Base-by-base conservation (phyloP, 2,329 filamentous ascomycete species). In the Phaeosphaeria sp. region DNA sequence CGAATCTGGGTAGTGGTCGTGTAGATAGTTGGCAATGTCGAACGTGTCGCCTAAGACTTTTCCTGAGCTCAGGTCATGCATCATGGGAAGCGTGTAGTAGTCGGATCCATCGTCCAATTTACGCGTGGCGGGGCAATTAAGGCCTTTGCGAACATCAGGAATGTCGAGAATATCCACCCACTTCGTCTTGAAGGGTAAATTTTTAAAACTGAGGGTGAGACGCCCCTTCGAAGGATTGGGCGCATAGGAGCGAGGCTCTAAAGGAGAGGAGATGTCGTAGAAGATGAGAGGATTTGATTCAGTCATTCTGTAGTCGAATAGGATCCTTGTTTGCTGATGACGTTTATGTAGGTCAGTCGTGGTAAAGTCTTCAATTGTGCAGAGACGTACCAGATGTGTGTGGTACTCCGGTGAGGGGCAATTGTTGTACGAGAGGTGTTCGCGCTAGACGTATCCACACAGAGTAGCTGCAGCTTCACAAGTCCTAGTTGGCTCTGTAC, bases 1-100 rank as follows among this genome's bases (percentile, higher is more conserved):
- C 0, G 79, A 70, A 27, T 72, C 56, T 0, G 85, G 84, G 54
- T 84, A 87, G 0, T 70, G 78, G 1, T 80, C 73, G 22, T 89
- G 81, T 1, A 90, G 78, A 64, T 88, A 84, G 23, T 82, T 73
- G 6, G 87, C 88, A 58, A 90, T 90, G 52, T 89, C 87, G 66
- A 89, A 88, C 2, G 86, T 86, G 74, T 90, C 88, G 5, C 87
- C 87, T 2, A 89, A 54, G 0, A 78, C 50, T 0, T 72, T 57
- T 5, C 66, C 67, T 0, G 80, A 82, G 18, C 65, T 54, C 0
- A 77, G 69, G 50, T 89, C 84, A 0, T 76, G 64, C 21, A 89
- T 71, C 43, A 89, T 79, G 1, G 88, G 87, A 0, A 90, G 80
- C 1, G 87, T 90, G 73, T 81, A 80, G 75, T 81, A 89, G 65